Evolutionary conservation across 768 basidiomycete species (phyloP).

Genomic region (Trametopsis cervina): DNA sequence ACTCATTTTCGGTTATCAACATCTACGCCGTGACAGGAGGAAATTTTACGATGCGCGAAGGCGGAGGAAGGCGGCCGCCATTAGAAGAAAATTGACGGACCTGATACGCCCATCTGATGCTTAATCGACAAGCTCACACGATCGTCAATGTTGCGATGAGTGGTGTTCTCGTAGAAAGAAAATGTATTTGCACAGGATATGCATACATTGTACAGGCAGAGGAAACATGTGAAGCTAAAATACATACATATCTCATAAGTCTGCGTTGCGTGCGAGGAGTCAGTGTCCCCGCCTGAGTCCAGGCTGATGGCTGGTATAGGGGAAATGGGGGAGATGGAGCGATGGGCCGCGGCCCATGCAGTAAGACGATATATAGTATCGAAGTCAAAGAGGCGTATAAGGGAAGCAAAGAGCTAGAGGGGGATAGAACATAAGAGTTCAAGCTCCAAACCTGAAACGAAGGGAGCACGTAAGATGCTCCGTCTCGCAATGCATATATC

Average conservation of each 20-base stretch:
- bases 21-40: too few species aligned
- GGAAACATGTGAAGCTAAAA: not conserved
- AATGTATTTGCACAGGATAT: too few species aligned
- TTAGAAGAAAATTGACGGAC: too few species aligned
- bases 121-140: too few species aligned
- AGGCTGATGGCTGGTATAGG: not conserved
- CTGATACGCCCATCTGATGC: too few species aligned
- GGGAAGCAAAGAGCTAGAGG: not conserved
- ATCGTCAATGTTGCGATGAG: too few species aligned
- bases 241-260: not conserved
- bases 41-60: too few species aligned
- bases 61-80: too few species aligned
- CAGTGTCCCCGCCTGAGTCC: not conserved
- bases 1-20: too few species aligned
- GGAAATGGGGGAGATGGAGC: not conserved
- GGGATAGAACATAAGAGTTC: not conserved
- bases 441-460: not conserved
- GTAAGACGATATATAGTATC: not conserved
- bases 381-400: not conserved
- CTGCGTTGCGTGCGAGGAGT: not conserved
- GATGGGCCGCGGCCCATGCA: not conserved
- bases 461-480: not conserved
- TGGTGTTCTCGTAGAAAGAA: too few species aligned
- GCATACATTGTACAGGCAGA: too few species aligned
- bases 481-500: too few species aligned